phyloP scores from a whole-genome alignment of 73 alveolate species.

The Paramecium tetraurelia region DNA sequence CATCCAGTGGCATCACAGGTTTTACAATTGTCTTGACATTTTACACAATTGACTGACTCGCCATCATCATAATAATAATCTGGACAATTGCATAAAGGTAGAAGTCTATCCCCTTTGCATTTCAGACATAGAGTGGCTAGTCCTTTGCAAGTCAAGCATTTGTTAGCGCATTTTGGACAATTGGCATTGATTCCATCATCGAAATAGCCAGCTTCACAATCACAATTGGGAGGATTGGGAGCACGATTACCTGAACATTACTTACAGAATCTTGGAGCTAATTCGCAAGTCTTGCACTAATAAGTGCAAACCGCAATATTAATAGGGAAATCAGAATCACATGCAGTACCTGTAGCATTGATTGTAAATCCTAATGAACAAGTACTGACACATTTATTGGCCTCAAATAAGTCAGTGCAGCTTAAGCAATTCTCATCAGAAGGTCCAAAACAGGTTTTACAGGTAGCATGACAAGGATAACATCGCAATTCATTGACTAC shows the following conservation, averaged over 20 bases:
- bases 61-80: not conserved
- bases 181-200: not conserved
- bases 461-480: not conserved
- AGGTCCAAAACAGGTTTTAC: constrained; percentile 25
- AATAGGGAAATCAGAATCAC: not conserved
- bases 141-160: not conserved
- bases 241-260: not conserved
- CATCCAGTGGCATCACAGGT: not conserved
- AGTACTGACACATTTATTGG: not conserved
- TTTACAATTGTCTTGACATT: not conserved
- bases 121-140: not conserved
- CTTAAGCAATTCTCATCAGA: not conserved
- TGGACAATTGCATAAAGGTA: not conserved
- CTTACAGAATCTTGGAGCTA: not conserved
- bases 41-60: not conserved
- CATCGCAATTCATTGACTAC: not conserved
- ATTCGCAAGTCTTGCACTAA: not conserved
- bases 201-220: not conserved
- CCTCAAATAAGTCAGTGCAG: not conserved
- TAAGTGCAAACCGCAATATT: not conserved
- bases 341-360: not conserved
- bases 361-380: not conserved
- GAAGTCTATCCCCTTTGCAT: constrained; percentile 2
- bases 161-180: not conserved
- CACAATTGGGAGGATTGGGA: not conserved